Conservation (phyloP, 805 yeast species). For the Zygosaccharomyces lentus region DNA sequence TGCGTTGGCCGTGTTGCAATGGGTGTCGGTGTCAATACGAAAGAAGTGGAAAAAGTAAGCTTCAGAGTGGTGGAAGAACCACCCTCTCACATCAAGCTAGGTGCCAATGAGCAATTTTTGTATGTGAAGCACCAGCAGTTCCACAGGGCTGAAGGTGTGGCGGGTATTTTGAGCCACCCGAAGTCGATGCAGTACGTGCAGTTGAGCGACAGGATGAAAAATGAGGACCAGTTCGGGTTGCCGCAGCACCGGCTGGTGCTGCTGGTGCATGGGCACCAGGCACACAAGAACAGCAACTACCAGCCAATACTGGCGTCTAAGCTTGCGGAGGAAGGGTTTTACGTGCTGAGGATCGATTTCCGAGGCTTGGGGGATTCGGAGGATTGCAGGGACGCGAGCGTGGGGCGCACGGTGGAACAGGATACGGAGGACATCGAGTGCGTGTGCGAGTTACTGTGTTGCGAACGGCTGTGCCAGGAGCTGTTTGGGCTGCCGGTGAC, state of each 20-base stretch:
- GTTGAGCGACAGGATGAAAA: constrained; percentile 15
- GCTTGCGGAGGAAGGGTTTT: constrained; percentile 60
- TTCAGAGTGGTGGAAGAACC: constrained; percentile 10
- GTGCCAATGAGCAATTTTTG: constrained; percentile 19
- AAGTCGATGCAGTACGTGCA: constrained; percentile 24
- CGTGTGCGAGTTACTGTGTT: constrained; percentile 37
- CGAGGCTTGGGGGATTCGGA: constrained; percentile 81
- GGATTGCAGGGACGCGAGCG: constrained; percentile 27
- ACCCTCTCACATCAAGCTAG: constrained; percentile 15
- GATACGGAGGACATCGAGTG: constrained; percentile 67
- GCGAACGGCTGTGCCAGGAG: constrained; percentile 24
- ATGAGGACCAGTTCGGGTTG: constrained; percentile 20
- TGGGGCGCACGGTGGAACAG: constrained; percentile 55
- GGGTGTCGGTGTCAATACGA: constrained; percentile 10
- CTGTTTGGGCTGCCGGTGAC: constrained; percentile 40
- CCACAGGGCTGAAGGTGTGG: constrained; percentile 32
- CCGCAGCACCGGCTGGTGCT: constrained; percentile 50
- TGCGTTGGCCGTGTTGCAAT: neutral
- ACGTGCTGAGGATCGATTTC: constrained; percentile 75
- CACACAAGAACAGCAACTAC: constrained; percentile 77
- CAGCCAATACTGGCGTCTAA: constrained; percentile 57
- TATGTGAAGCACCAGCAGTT: constrained; percentile 20
- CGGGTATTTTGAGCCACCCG: constrained; percentile 38
- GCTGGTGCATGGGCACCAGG: constrained; percentile 79
- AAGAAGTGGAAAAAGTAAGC: constrained; percentile 9